Base-by-base conservation (phyloP, 2,329 filamentous ascomycete genomes). In the Claviceps fusiformis region DNA sequence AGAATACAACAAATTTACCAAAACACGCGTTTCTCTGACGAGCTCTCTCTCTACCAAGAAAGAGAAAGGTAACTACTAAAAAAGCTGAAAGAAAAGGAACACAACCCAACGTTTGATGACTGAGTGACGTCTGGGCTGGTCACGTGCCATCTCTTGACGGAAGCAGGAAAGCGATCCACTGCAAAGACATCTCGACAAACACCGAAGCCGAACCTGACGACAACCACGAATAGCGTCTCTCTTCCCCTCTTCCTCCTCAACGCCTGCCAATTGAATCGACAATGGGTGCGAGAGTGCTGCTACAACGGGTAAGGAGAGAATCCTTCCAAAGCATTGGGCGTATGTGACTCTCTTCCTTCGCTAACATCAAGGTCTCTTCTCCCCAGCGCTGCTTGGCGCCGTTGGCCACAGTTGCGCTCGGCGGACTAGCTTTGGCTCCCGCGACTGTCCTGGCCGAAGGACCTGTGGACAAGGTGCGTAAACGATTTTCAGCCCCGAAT, bases 211-310 rank as follows among this genome's bases (percentile, higher is more conserved):
- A 17, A 50, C 24, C 55, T 57, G 58, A 59, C 60, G 57, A 61
- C 60, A 50, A 57, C 59, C 57, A 55, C 60, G 57, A 64, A 61
- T 55, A 59, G 59, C 62, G 62, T 9, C 3, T 10, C 44, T 8
- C 19, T 11, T 6, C 19, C 41, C 41, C 47, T 19, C 17, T 11
- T 19, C 47, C 35, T 7, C 59, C 62, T n/a, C 43, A 47, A 54
- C 56, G 59, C 59, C 61, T 62, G 62, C 70, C 73, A 74, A 77
- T 75, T 76, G 73, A 73, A 70, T 19, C 45, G 33, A 61, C 50
- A 52, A 82, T 82, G 79, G 78, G 78, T 71, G 75, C 78, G 65
- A 77, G 78, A 79, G 72, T 80, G 70, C 71, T 81, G 69, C 70
- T 81, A 64, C 75, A 74, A 70, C 74, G 73, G 75, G 79, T 82